Evolutionary conservation across 73 alveolate species (phyloP), one percentile per base, ranked within the genome.

Genomic region (Symbiodinium natans): DNA sequence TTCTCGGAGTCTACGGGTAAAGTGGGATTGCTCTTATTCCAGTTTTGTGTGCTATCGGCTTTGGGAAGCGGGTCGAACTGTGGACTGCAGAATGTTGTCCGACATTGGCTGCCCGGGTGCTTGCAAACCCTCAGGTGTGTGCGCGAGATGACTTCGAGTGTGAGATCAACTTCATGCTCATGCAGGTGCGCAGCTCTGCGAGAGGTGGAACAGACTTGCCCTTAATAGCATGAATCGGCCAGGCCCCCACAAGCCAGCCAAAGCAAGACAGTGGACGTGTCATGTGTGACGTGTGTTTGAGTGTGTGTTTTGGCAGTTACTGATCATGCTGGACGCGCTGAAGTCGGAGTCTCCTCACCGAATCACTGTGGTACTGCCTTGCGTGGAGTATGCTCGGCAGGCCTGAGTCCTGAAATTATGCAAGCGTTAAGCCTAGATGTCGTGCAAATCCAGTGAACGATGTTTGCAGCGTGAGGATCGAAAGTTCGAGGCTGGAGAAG

Each of bases 111-210:
- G n/a, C n/a, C n/a, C n/a, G n/a, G n/a, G n/a, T n/a, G n/a, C n/a
- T n/a, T n/a, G n/a, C n/a, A n/a, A n/a, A n/a, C n/a, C n/a, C n/a
- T 17, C 27, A 90, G 96, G 96, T 90, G 39, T 90, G 96, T 31
- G 96, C 96, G 33, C 96, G 96, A 1, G 96, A 90, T 31, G 96
- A 90, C 63, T 90, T 90, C n/a, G 96, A 90, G 77, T 90, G 96
- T 34, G 96, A 90, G 87, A 90, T 90, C 83, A 90, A 90, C 96
- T 90, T 90, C 96, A 90, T 90, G 96, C 96, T 90, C 77, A 90
- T 90, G 96, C 96, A 90, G 96, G 96, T 75, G 33, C 33, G 46
- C 9, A 1, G 38, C 59, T 46, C 59, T 46, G 59, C 59, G 6
- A 6, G 59, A 9, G 59, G 13, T 46, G 59, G 13, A 9, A 46